Conservation (phyloP, 169 alveolate genomes). For the Fabrea salina region DNA sequence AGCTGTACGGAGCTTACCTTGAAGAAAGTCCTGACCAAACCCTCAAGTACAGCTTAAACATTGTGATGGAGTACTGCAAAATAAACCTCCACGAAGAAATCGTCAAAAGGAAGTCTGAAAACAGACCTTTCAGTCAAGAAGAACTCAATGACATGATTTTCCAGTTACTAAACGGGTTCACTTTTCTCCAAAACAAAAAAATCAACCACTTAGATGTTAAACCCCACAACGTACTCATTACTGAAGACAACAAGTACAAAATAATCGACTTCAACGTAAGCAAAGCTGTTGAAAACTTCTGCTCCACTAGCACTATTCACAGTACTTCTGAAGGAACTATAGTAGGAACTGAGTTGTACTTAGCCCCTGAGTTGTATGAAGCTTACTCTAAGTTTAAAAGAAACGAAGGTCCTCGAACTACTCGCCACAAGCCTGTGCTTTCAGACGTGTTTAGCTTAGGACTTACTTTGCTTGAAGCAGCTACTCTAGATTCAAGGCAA, state of each 20-base stretch:
- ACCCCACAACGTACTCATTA: neutral
- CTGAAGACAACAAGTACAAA: neutral
- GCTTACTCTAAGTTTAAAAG: neutral
- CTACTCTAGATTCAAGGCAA: neutral
- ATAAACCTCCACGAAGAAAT: neutral
- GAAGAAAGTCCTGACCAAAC: neutral
- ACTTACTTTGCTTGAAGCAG: neutral
- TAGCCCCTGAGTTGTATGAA: neutral
- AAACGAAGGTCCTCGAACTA: neutral
- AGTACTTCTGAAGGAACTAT: neutral
- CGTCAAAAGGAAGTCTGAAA: neutral
- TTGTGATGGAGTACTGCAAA: neutral
- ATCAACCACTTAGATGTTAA: neutral
- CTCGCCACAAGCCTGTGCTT: neutral
- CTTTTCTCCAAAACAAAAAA: neutral
- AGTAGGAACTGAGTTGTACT: neutral
- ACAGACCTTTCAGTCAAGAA: neutral
- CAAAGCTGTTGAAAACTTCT: neutral
- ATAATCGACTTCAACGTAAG: neutral
- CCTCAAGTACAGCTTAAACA: neutral
- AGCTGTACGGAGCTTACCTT: neutral
- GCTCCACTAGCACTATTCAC: neutral
- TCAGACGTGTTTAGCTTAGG: conserved; percentile 5
- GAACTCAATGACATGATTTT: neutral
- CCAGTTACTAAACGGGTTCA: neutral